Conservation (phyloP, 176 grass and related monocot species). For the Phragmites australis region DNA sequence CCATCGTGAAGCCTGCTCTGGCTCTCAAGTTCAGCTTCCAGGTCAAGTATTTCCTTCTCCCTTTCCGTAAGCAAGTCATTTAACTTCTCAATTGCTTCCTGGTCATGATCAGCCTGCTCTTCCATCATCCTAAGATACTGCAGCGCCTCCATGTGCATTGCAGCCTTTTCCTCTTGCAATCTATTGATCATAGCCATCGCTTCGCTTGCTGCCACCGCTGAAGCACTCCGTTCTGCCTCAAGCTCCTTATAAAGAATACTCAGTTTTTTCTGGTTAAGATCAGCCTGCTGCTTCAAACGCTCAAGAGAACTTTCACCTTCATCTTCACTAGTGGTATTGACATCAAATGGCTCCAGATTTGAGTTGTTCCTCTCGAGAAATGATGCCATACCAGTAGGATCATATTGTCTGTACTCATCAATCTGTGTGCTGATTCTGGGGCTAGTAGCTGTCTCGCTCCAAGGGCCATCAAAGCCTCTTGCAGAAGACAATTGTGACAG, state of each 20-base stretch:
- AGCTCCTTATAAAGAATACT: slow-evolving; percentile 77
- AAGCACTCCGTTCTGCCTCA: slow-evolving; percentile 89
- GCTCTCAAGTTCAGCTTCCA: slow-evolving; percentile 70
- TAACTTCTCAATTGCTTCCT: slow-evolving; percentile 74
- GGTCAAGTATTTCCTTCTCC: slow-evolving; percentile 85
- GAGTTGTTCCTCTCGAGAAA: slow-evolving; percentile 64
- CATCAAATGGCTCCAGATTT: slow-evolving; percentile 66
- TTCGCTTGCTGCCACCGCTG: slow-evolving; percentile 78
- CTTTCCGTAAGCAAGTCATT: slow-evolving; percentile 89
- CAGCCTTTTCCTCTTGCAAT: slow-evolving; percentile 92
- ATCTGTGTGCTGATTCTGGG: slow-evolving; percentile 53
- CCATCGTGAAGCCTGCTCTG: slow-evolving; percentile 21
- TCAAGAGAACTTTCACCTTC: slow-evolving; percentile 66
- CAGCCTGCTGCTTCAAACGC: slow-evolving; percentile 57
- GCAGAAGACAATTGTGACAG: slow-evolving; percentile 71
- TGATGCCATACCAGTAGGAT: slow-evolving; percentile 44
- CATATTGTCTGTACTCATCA: slow-evolving; percentile 57
- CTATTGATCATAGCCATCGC: slow-evolving; percentile 97
- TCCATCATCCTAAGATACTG: slow-evolving; percentile 99
- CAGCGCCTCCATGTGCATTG: slow-evolving; percentile 88
- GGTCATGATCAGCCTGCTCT: slow-evolving; percentile 90
- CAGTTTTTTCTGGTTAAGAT: slow-evolving; percentile 59
- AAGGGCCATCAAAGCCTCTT: slow-evolving; percentile 41
- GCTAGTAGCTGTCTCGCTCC: slow-evolving; percentile 40
- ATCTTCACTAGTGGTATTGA: slow-evolving; percentile 55